phyloP scores from a whole-genome alignment of 192 early-diverging fungal species.

The Pilobolus umbonatus region DNA sequence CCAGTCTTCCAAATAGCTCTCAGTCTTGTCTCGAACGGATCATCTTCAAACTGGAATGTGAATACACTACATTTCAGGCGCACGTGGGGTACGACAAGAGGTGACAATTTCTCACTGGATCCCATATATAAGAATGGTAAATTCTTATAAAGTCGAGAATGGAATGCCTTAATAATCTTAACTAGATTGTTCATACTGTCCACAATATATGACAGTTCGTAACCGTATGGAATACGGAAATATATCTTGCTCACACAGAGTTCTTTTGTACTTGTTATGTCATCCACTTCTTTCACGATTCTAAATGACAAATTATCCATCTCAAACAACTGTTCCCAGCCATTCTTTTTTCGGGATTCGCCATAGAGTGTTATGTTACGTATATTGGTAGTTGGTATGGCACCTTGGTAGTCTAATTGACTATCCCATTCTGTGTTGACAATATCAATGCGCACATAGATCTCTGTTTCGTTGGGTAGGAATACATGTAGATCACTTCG shows the following conservation, averaged over 20 bases:
- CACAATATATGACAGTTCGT: constrained; percentile 31
- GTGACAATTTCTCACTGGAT: constrained; percentile 18
- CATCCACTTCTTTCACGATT: constrained; percentile 1
- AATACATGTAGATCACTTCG: constrained; percentile 11
- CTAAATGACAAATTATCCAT: constrained; percentile 24
- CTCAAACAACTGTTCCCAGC: constrained; percentile 38
- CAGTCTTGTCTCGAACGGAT: constrained; percentile 40
- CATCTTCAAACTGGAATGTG: constrained; percentile 37
- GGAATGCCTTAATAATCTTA: constrained; percentile 30
- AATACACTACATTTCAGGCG: constrained; percentile 25
- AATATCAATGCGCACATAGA: constrained; percentile 28
- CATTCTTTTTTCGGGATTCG: neutral
- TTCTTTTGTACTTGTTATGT: neutral
- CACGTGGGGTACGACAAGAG: constrained; percentile 24
- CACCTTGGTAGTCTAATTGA: neutral
- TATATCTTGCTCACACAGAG: constrained; percentile 19
- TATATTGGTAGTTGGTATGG: constrained; percentile 1
- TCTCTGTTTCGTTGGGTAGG: constrained; percentile 8
- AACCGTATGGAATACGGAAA: constrained; percentile 36
- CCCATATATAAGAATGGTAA: constrained; percentile 22
- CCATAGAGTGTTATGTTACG: constrained; percentile 26
- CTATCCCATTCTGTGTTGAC: constrained; percentile 8
- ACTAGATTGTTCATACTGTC: constrained; percentile 28
- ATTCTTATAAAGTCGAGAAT: constrained; percentile 17
- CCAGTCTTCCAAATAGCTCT: constrained; percentile 34